Base-by-base conservation (phyloP, 768 basidiomycete species). In the Termitomyces sp. region DNA sequence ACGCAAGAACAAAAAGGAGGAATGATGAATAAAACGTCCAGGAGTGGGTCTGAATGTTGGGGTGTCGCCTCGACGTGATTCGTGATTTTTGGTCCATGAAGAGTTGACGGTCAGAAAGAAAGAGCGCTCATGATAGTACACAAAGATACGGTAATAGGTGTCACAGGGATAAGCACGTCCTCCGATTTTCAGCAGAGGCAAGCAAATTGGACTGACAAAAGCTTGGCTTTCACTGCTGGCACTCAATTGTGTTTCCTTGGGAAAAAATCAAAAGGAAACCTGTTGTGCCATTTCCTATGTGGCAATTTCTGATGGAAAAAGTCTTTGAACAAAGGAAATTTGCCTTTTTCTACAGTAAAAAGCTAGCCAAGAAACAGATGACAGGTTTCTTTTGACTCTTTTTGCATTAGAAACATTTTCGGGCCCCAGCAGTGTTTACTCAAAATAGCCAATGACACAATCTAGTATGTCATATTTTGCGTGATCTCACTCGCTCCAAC, bases 81-180 rank as follows among this genome's bases (percentile, higher is more conserved):
- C 25, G 25, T 25, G 97, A 46, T 81, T 81, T 67, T 88, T 86
- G 2, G 96, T 98, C 96, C 97, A 98, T 0, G 91, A 87, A 4
- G 94, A 97, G 73, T 98, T 98, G 67, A 92, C 94, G 92, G 96
- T 94, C 49, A 91, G 65, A 73, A 92, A 91, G 58, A 99, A 85
- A 10, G 89, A 88, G 3, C 80, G 72, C 1, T 91, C 79, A 72
- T 99, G 98, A 59, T 90, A 82, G 62, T 85, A 84, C 81, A 96
- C 94, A 73, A 92, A 92, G 5, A 94, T 66, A 53, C 87, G 86
- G 74, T 99, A 98, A 73, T 98, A 98, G 10, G 92, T 94, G 67
- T 56, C 36, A 54, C 17, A 32, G 32, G 42, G 10, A 31, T 63
- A 25, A 60, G 57, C 5, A 67, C 15, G 9, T 17, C 31, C 34